phyloP scores from a whole-genome alignment of 305 asterid genomes.

The Fraxinus sp. region DNA sequence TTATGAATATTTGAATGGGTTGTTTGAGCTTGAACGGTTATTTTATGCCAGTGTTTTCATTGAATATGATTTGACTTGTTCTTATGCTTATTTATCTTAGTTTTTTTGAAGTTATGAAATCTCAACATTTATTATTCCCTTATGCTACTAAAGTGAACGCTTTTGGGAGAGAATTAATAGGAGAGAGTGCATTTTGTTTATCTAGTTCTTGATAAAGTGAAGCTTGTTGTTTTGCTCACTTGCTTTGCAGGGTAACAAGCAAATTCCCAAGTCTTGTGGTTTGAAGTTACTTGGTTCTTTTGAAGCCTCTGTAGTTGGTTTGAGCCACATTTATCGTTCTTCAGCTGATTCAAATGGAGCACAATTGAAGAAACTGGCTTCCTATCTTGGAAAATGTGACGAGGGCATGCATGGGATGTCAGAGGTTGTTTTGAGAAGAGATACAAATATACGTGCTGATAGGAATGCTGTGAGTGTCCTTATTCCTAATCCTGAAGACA shows the following conservation, averaged over 20 bases:
- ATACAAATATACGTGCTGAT: constrained; percentile 64
- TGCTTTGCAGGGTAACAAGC: constrained; percentile 43
- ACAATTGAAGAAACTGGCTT: constrained; percentile 71
- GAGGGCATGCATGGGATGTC: constrained; percentile 64
- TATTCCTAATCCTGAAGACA: constrained; percentile 60
- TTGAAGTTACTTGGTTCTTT: constrained; percentile 60
- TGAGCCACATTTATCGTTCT: constrained; percentile 69
- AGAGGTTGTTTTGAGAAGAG: constrained; percentile 76
- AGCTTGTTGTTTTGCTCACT: constrained; percentile 8
- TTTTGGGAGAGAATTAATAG: not conserved
- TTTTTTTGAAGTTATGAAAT: not conserved
- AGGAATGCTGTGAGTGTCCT: constrained; percentile 77
- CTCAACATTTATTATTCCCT: not conserved
- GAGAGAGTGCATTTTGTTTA: not conserved
- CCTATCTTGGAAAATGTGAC: constrained; percentile 56
- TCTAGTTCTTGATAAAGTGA: constrained; percentile 12
- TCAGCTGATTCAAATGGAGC: constrained; percentile 66
- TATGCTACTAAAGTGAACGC: constrained; percentile 13
- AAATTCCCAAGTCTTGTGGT: constrained; percentile 37
- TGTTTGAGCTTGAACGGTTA: constrained; percentile 17
- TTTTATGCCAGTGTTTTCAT: not conserved
- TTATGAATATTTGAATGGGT: not conserved
- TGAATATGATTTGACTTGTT: constrained; percentile 5
- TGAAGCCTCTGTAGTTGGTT: constrained; percentile 76
- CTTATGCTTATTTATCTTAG: not conserved